phyloP scores from a whole-genome alignment of 2,329 filamentous ascomycete species.

The Blastomyces silverae region DNA sequence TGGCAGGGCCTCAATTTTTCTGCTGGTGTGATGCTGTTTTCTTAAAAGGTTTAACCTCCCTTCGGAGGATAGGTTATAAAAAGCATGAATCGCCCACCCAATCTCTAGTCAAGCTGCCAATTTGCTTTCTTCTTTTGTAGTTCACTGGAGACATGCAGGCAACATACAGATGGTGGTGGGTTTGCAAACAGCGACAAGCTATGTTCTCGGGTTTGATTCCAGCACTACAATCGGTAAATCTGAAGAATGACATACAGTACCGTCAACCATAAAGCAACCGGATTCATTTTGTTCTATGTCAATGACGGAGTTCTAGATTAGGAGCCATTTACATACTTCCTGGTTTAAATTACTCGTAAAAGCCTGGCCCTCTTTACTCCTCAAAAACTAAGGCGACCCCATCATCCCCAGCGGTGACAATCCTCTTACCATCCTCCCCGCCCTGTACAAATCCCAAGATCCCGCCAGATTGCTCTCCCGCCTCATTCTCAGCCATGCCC shows the following conservation, averaged over 20 bases:
- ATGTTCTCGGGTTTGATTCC: not conserved
- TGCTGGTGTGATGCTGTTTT: not conserved
- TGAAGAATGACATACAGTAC: not conserved
- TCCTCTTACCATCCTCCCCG: conserved; percentile 58
- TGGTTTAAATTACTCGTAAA: conserved; percentile 3
- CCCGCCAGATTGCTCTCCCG: conserved; percentile 72
- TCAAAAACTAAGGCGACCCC: conserved; percentile 44
- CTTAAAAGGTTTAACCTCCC: not conserved
- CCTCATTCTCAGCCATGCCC: conserved; percentile 41
- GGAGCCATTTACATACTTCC: not conserved
- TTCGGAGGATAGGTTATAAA: not conserved
- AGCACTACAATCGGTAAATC: not conserved
- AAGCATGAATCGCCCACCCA: not conserved
- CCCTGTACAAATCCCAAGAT: conserved; percentile 84
- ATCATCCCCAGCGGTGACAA: conserved; percentile 91
- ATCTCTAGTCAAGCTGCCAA: not conserved
- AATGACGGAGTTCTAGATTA: not conserved
- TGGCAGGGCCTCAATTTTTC: not conserved
- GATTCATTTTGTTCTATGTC: not conserved
- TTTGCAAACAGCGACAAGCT: not conserved
- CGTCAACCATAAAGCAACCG: not conserved
- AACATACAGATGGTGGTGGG: no score
- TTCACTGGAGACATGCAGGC: not conserved
- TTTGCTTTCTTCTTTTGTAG: not conserved
- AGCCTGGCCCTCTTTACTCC: conserved; percentile 22